Base-by-base conservation (phyloP, 129 eudicot genomes). In the Flaveria robusta region DNA sequence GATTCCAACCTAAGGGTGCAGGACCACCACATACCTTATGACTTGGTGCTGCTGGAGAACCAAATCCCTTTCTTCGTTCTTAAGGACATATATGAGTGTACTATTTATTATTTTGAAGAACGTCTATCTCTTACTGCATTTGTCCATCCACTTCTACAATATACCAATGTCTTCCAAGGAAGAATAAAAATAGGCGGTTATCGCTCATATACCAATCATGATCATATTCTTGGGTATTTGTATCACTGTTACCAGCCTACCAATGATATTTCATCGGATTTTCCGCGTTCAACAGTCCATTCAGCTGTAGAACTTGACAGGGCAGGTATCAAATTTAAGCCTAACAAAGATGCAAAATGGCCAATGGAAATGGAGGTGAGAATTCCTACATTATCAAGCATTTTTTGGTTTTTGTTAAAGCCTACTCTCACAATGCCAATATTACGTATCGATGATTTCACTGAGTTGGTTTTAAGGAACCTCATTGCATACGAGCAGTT, bases 401-500 rank as follows among this genome's bases (percentile, higher is more conserved):
- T n/a, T n/a, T 16, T 23, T 1, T 24, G 56, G 16, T 62, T 2
- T 27, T 62, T 27, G 51, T n/a, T 27, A 0, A 26, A 41, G 5
- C 68, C 60, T 24, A 74, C 45, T 22, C 42, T 74, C 1, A 24
- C 0, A 56, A 41, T 74, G 58, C 56, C 79, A 9, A 4, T 2
- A 24, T 7, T 74, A 5, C 3, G 1, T 6, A 29, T 50, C 4
- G 15, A 20, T 11, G 39, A 51, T 3, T 4, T 7, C 74, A 66
- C 74, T 5, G 81, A 76, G 67, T 22, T 46, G 22, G 3, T 66
- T 10, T 27, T 76, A 15, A 66, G 74, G 64, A 76, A 76, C 29
- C 24, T 76, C 22, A 66, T 76, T 50, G 74, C 81, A 11, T 67
- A 49, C 7, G 75, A 77, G 46, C 75, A 67, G 14, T 66, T n/a